Evolutionary conservation across 306 rosid species (phyloP).

Genomic region (Casuarina glauca): DNA sequence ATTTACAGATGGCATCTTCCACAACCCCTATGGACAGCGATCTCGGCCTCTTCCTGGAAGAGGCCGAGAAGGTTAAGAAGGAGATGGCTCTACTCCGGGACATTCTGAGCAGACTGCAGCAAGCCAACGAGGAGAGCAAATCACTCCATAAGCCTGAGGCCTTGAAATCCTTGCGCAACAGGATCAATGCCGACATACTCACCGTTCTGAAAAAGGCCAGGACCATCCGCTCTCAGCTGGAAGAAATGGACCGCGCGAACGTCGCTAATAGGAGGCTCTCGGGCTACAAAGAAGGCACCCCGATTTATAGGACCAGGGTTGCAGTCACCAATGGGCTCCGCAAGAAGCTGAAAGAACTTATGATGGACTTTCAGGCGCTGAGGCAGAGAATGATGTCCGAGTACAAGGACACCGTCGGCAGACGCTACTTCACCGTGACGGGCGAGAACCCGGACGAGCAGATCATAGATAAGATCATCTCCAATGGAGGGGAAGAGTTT

Average conservation of each 20-base stretch:
- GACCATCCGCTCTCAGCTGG: constrained; percentile 49
- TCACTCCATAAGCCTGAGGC: constrained; percentile 66
- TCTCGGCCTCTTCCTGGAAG: constrained; percentile 65
- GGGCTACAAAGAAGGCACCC: constrained; percentile 54
- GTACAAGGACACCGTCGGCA: constrained; percentile 77
- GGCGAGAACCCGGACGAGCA: constrained; percentile 79
- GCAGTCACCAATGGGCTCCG: constrained; percentile 76
- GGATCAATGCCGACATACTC: constrained; percentile 58
- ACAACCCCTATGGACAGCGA: constrained; percentile 41
- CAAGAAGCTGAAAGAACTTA: constrained; percentile 72
- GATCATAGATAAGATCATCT: constrained; percentile 76
- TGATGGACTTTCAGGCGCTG: constrained; percentile 85
- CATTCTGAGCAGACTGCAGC: constrained; percentile 48
- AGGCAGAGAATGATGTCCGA: constrained; percentile 82
- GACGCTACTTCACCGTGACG: constrained; percentile 72
- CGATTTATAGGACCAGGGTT: constrained; percentile 66
- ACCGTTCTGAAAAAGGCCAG: constrained; percentile 60
- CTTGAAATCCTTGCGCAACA: constrained; percentile 45
- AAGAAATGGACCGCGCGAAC: constrained; percentile 79
- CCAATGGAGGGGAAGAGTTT: constrained; percentile 61
- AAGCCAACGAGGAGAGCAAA: constrained; percentile 72
- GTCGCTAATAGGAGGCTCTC: constrained; percentile 64
- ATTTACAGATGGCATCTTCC: constrained; percentile 50
- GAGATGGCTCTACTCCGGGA: constrained; percentile 56
- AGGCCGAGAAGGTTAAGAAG: constrained; percentile 76